These are phyloP conservation scores for Aleurites moluccanus DNA, from an alignment of 441 rosid genomes.

Conservation along the genomic window DNA sequence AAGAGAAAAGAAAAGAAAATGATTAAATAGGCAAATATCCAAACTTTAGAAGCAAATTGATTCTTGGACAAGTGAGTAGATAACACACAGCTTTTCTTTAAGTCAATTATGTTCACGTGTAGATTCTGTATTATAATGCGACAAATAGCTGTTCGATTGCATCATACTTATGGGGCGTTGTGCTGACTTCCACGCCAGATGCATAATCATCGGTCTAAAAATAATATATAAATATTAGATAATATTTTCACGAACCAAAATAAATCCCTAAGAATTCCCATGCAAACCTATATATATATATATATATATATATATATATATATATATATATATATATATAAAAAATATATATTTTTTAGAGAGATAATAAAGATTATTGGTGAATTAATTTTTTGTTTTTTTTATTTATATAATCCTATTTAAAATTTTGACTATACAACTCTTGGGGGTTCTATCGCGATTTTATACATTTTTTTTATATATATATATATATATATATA, in stretches of 20 bases:
- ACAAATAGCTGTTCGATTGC: constrained; percentile 25
- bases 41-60: constrained; percentile 12
- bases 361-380: too few species aligned
- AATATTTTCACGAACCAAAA: neutral
- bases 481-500: too few species aligned
- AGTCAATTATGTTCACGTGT: constrained; percentile 28
- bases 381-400: too few species aligned
- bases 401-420: too few species aligned
- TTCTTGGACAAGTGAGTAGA: constrained; percentile 8
- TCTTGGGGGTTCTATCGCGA: too few species aligned
- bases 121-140: constrained; percentile 14
- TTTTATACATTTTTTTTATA: too few species aligned
- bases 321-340: too few species aligned
- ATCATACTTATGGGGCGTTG: constrained; percentile 2
- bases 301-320: too few species aligned
- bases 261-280: neutral
- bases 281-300: too few species aligned
- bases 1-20: neutral
- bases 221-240: neutral
- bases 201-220: constrained; percentile 13
- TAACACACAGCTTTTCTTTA: neutral
- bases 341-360: too few species aligned
- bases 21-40: neutral
- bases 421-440: too few species aligned
- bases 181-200: constrained; percentile 36